phyloP scores from a whole-genome alignment of 305 asterid species.

The Fraxinus greggii region DNA sequence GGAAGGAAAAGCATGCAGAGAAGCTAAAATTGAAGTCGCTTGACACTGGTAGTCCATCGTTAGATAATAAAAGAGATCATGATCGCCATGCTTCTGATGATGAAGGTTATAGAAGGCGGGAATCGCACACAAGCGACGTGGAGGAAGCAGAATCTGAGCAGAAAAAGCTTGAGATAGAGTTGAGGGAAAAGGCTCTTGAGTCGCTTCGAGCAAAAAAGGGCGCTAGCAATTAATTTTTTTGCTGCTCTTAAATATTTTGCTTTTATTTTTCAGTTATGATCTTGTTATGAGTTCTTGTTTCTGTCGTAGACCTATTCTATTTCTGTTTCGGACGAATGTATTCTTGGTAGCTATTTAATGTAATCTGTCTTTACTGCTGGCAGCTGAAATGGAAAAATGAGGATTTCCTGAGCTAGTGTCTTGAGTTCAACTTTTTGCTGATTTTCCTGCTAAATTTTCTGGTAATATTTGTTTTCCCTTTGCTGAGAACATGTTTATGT shows the following conservation, averaged over 20 bases:
- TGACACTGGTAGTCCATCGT: constrained; percentile 50
- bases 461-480: constrained; percentile 62
- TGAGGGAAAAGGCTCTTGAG: constrained; percentile 94
- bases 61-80: constrained; percentile 44
- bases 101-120: constrained; percentile 43
- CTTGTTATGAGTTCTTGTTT: constrained; percentile 27
- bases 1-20: constrained; percentile 59
- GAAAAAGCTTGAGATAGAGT: constrained; percentile 88
- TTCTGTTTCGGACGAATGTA: constrained; percentile 50
- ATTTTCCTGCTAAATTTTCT: constrained; percentile 74
- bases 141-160: constrained; percentile 55
- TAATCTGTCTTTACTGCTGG: constrained; percentile 80
- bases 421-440: constrained; percentile 83
- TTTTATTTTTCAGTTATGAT: constrained; percentile 35
- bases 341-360: constrained; percentile 54
- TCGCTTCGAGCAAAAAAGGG: constrained; percentile 92
- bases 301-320: constrained; percentile 40
- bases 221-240: constrained; percentile 42
- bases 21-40: constrained; percentile 60
- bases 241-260: constrained; percentile 33
- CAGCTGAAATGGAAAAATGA: constrained; percentile 83
- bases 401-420: constrained; percentile 81
- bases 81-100: constrained; percentile 44
- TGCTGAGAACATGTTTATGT: constrained; percentile 34
- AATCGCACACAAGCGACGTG: constrained; percentile 31